Evolutionary conservation across 2,329 filamentous ascomycete species (phyloP).

Genomic region (Xylogone sp.): DNA sequence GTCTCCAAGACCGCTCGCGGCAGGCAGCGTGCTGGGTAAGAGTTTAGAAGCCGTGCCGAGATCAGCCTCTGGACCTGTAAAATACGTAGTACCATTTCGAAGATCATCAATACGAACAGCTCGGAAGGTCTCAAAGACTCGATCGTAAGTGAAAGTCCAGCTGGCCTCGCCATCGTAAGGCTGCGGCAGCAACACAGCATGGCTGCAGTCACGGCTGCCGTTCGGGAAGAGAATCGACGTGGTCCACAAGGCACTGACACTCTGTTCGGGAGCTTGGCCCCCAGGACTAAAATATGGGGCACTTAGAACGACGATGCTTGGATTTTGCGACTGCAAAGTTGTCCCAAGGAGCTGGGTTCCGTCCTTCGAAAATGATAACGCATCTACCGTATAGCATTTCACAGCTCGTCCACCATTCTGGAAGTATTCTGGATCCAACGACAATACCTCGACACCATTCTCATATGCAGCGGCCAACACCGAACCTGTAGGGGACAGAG

Average conservation of each 20-base stretch:
- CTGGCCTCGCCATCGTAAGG: constrained; percentile 54
- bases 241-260: constrained; percentile 75
- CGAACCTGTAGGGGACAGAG: constrained; percentile 75
- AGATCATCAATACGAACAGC: constrained; percentile 73
- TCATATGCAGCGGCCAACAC: constrained; percentile 83
- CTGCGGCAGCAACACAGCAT: constrained; percentile 60
- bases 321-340: constrained; percentile 59
- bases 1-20: constrained; percentile 65
- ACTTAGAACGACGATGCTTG: constrained; percentile 72
- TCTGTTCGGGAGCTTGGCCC: constrained; percentile 60
- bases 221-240: constrained; percentile 83
- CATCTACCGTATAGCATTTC: constrained; percentile 73
- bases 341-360: constrained; percentile 77
- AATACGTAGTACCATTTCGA: constrained; percentile 74
- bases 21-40: constrained; percentile 64
- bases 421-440: constrained; percentile 60
- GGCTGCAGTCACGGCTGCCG: constrained; percentile 73
- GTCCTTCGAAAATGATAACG: constrained; percentile 71
- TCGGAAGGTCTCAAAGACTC: constrained; percentile 72
- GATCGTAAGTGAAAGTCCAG: constrained; percentile 77
- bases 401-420: constrained; percentile 69
- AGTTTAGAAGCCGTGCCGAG: constrained; percentile 51
- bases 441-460: constrained; percentile 84
- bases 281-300: constrained; percentile 77
- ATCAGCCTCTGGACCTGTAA: constrained; percentile 63